A percentile compares a stretch with the other conserved stretches of the same genome.
Conservation (phyloP, 495 filamentous ascomycete species). For the Cercophora sp. region DNA sequence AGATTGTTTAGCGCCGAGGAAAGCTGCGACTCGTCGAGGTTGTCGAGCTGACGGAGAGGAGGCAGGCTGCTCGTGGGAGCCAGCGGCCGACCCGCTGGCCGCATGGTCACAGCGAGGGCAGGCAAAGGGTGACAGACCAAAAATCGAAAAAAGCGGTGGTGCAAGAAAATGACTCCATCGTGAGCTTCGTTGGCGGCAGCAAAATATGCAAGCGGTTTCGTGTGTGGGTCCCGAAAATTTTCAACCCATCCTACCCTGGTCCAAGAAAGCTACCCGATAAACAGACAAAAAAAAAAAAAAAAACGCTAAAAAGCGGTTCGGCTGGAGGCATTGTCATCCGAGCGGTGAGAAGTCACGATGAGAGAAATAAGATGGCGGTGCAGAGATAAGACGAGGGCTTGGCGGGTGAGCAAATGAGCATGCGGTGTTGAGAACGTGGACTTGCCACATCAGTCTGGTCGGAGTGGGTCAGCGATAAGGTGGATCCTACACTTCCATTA, state of each 20-base stretch:
- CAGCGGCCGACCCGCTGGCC: conserved; percentile 8
- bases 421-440: too few relatives aligned
- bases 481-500: too few relatives aligned
- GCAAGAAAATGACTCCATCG: neutral
- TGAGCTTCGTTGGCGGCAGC: too few relatives aligned
- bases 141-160: neutral
- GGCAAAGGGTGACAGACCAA: neutral
- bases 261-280: neutral
- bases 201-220: neutral
- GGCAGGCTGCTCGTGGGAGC: conserved; percentile 31
- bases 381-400: neutral
- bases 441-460: too few relatives aligned
- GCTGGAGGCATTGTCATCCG: too few relatives aligned
- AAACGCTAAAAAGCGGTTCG: neutral
- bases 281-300: neutral
- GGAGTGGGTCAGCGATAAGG: too few relatives aligned
- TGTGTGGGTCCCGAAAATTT: neutral
- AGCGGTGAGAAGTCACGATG: neutral
- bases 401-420: too few relatives aligned
- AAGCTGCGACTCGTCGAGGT: conserved; percentile 11
- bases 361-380: neutral
- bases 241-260: neutral
- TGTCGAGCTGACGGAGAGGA: conserved; percentile 15
- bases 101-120: neutral
- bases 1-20: conserved; percentile 24